phyloP scores from a whole-genome alignment of 2,329 filamentous ascomycete species.

The Uncinocarpus reesii region DNA sequence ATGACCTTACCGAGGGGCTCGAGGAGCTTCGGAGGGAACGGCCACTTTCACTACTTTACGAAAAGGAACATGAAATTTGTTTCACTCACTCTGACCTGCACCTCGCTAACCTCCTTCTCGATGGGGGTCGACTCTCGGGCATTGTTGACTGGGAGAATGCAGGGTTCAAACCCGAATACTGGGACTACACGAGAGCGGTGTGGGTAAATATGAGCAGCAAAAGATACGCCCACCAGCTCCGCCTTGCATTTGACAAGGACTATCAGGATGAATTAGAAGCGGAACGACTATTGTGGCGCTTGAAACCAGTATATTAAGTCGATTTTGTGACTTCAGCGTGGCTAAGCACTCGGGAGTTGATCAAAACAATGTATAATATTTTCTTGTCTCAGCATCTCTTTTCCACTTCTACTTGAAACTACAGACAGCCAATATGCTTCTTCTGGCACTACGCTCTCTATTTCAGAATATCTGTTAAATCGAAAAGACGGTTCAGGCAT shows the following conservation, averaged over 20 bases:
- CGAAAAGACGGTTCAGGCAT: too few species aligned
- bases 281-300: slow-evolving; percentile 8
- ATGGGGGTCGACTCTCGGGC: slow-evolving; percentile 10
- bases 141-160: slow-evolving; percentile 16
- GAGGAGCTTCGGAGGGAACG: not conserved
- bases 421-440: too few species aligned
- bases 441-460: too few species aligned
- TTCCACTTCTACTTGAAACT: too few species aligned
- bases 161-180: slow-evolving; percentile 16
- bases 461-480: too few species aligned
- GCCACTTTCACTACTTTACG: slow-evolving; percentile 9
- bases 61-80: slow-evolving; percentile 11
- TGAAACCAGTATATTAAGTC: slow-evolving; percentile 4
- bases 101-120: slow-evolving; percentile 13
- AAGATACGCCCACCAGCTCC: not conserved
- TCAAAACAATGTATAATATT: too few species aligned
- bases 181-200: slow-evolving; percentile 15
- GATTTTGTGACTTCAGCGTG: not conserved
- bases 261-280: slow-evolving; percentile 12
- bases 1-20: slow-evolving; percentile 7
- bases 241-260: slow-evolving; percentile 12
- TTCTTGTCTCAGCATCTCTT: too few species aligned
- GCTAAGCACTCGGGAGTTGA: too few species aligned
- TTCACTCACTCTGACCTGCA: slow-evolving; percentile 17
- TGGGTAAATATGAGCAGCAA: slow-evolving; percentile 6